phyloP scores from a whole-genome alignment of 2,329 filamentous ascomycete species.

The Cadophora sp. region DNA sequence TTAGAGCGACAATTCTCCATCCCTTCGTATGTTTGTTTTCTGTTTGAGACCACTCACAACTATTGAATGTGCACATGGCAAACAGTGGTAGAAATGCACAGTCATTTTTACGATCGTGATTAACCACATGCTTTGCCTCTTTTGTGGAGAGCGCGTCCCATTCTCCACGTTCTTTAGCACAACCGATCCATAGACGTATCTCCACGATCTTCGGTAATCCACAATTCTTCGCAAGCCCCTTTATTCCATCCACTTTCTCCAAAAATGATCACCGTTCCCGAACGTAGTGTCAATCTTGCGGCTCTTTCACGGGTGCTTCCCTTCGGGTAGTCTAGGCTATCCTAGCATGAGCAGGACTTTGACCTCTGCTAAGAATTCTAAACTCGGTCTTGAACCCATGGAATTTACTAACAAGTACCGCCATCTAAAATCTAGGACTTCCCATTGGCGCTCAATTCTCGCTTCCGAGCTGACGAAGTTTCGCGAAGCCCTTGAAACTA shows the following conservation, averaged over 20 bases:
- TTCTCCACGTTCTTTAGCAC: not conserved
- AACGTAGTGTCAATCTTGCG: not conserved
- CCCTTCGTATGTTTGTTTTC: not conserved
- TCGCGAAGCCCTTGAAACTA: slow-evolving; percentile 12
- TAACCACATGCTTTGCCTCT: not conserved
- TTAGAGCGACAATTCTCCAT: not conserved
- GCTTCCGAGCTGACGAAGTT: not conserved
- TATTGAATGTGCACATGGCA: not conserved
- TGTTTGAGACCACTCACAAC: not conserved
- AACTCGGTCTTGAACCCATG: not conserved
- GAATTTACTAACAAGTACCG: not conserved
- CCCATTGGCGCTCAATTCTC: not conserved
- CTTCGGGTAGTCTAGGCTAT: slow-evolving; percentile 7
- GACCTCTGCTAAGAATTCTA: not conserved
- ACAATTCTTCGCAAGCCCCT: not conserved
- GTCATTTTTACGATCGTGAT: not conserved
- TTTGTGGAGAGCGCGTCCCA: not conserved
- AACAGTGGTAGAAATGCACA: not conserved
- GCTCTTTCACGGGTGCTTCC: not conserved
- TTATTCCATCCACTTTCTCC: not conserved
- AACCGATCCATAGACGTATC: not conserved
- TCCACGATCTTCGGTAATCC: not conserved
- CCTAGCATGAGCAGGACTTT: not conserved
- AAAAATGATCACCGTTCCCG: not conserved
- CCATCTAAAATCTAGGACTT: not conserved